These are phyloP conservation scores for Oropetium thomaeum DNA, from an alignment of 176 grass and related monocot genomes.

Conservation along the genomic window DNA sequence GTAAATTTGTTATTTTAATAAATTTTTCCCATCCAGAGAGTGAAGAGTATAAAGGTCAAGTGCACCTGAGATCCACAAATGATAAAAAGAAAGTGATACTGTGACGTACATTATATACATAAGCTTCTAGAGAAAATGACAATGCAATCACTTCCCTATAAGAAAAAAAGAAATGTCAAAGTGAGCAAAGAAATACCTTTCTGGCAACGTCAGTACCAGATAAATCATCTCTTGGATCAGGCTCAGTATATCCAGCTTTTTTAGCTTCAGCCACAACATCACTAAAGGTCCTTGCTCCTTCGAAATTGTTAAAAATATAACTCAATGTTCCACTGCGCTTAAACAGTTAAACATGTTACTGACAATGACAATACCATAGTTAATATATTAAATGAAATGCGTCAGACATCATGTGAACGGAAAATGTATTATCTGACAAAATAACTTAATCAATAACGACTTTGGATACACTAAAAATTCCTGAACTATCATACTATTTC, in stretches of 20 bases:
- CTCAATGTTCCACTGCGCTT: slow-evolving; percentile 78
- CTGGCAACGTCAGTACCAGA: not conserved
- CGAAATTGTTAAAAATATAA: slow-evolving; percentile 85
- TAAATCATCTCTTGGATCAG: not conserved
- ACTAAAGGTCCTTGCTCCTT: slow-evolving; percentile 61
- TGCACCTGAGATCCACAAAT: not conserved
- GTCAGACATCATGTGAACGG: not conserved
- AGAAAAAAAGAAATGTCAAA: not conserved
- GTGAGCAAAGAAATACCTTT: not conserved
- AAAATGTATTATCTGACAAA: not conserved
- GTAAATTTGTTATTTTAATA: not conserved
- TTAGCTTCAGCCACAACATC: slow-evolving; percentile 72
- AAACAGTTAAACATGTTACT: slow-evolving; percentile 7
- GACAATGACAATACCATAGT: not conserved
- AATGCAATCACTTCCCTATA: not conserved
- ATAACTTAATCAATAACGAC: not conserved
- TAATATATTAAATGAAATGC: not conserved
- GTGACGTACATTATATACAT: not conserved
- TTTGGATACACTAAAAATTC: not conserved
- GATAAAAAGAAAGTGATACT: not conserved
- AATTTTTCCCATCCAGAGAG: not conserved
- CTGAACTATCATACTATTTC: not conserved
- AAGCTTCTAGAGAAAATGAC: not conserved
- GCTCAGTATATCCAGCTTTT: slow-evolving; percentile 57
- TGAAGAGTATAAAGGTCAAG: not conserved